phyloP scores from a whole-genome alignment of 73 alveolate species.

The Paramecium octaurelia region DNA sequence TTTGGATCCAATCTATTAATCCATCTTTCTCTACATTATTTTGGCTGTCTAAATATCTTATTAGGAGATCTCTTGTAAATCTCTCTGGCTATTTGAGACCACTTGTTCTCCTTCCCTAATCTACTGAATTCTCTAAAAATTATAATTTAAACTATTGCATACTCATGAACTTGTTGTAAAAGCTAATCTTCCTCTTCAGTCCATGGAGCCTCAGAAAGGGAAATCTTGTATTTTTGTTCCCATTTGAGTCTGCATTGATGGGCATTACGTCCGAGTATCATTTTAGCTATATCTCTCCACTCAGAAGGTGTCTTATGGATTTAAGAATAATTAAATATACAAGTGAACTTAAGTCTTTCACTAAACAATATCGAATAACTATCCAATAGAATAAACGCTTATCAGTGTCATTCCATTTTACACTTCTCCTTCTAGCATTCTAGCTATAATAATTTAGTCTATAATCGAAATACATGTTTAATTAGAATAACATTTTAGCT shows the following conservation, averaged over 20 bases:
- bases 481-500: not conserved
- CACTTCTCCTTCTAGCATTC: slow-evolving; percentile 14
- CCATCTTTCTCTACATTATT: slow-evolving; percentile 52
- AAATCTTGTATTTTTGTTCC: slow-evolving; percentile 35
- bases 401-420: slow-evolving; percentile 33
- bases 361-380: slow-evolving; percentile 14
- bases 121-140: slow-evolving; percentile 25
- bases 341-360: not conserved
- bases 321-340: not conserved
- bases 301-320: not conserved
- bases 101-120: slow-evolving; percentile 21
- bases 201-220: slow-evolving; percentile 41
- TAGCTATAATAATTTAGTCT: not conserved
- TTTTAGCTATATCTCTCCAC: slow-evolving; percentile 38
- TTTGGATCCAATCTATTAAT: slow-evolving; percentile 39
- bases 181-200: slow-evolving; percentile 48
- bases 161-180: slow-evolving; percentile 15
- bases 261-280: slow-evolving; percentile 28
- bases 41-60: slow-evolving; percentile 28
- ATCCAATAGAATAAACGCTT: slow-evolving; percentile 36
- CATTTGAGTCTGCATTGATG: slow-evolving; percentile 40
- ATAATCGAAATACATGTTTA: not conserved
- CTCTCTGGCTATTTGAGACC: slow-evolving; percentile 45
- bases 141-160: not conserved
- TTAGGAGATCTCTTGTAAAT: slow-evolving; percentile 43